Conservation (phyloP, 345 rosid species). For the Carallia brachiata region DNA sequence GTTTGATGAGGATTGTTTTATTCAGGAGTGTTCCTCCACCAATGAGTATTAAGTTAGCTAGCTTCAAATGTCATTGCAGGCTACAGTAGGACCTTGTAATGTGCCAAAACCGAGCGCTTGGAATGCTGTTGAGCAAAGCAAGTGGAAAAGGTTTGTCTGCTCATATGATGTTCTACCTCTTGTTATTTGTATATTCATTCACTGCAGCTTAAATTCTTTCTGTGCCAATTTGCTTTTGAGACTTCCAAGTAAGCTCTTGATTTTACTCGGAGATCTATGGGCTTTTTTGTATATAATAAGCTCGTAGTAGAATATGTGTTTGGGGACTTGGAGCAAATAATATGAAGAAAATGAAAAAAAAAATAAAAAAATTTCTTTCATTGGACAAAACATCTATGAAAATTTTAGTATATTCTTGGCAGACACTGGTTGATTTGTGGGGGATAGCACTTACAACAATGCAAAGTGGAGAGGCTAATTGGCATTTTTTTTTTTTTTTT, state of each 20-base stretch:
- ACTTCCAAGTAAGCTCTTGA: background rate
- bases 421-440: background rate
- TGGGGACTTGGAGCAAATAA: constrained; percentile 1
- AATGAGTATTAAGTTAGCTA: background rate
- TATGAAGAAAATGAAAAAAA: background rate
- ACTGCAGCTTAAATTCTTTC: background rate
- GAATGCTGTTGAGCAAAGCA: constrained; percentile 93
- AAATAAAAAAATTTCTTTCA: background rate
- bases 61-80: constrained; percentile 55
- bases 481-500: too few relatives aligned
- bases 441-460: background rate
- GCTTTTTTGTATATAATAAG: background rate
- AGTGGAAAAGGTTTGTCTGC: constrained; percentile 85
- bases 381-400: background rate
- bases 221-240: background rate
- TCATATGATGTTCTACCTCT: background rate
- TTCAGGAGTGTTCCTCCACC: constrained; percentile 5
- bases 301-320: background rate
- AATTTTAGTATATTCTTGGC: background rate
- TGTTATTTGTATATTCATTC: background rate
- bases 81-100: constrained; percentile 87
- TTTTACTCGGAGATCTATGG: background rate
- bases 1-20: constrained; percentile 4
- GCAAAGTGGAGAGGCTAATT: background rate
- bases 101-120: constrained; percentile 86